Evolutionary conservation across 495 filamentous ascomycete species (phyloP).

Genomic region (Neurospora pannonica): DNA sequence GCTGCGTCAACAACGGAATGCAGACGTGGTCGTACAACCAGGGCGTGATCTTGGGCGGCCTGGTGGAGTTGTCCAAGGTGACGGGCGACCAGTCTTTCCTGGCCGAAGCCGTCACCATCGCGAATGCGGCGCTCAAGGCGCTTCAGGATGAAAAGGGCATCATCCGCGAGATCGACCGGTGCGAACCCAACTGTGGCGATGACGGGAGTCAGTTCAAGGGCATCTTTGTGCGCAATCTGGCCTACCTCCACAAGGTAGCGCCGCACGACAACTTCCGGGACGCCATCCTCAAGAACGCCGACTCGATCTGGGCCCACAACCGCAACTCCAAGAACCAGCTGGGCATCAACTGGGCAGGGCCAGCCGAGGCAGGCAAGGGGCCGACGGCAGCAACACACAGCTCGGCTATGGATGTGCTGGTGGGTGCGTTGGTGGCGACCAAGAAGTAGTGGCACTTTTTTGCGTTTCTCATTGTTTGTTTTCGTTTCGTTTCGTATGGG

Average conservation of each 20-base stretch:
- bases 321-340: slow-evolving; percentile 43
- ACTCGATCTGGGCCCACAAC: slow-evolving; percentile 58
- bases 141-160: slow-evolving; percentile 51
- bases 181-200: slow-evolving; percentile 53
- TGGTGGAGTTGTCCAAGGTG: slow-evolving; percentile 56
- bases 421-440: slow-evolving; percentile 48
- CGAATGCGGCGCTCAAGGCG: slow-evolving; percentile 48
- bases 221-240: slow-evolving; percentile 64
- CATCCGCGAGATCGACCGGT: slow-evolving; percentile 46
- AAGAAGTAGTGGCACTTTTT: neutral
- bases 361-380: slow-evolving; percentile 38
- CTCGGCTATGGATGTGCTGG: slow-evolving; percentile 58
- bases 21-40: slow-evolving; percentile 73
- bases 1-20: slow-evolving; percentile 56
- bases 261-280: slow-evolving; percentile 41
- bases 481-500: neutral
- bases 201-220: slow-evolving; percentile 71
- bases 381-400: slow-evolving; percentile 46
- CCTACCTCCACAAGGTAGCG: slow-evolving; percentile 42
- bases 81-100: slow-evolving; percentile 45
- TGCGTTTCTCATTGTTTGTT: neutral
- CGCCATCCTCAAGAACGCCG: slow-evolving; percentile 52
- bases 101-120: slow-evolving; percentile 49
- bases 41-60: slow-evolving; percentile 63
- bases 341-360: slow-evolving; percentile 50